Base-by-base conservation (phyloP, 768 basidiomycete species). In the Strobilomyces dryophilus region DNA sequence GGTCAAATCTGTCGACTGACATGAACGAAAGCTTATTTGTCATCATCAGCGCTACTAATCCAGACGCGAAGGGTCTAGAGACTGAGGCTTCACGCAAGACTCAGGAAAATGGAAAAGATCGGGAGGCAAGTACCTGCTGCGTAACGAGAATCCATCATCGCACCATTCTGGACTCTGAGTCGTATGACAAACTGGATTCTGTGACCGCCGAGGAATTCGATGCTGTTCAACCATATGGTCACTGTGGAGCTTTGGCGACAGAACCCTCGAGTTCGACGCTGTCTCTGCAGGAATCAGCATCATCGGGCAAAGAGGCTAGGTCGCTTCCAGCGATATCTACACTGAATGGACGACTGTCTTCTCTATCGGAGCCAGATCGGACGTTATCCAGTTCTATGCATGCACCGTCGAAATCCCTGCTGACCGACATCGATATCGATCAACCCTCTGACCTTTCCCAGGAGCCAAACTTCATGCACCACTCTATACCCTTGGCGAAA, bases 321-420 rank as follows among this genome's bases (percentile, higher is more conserved):
- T 12, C 32, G 31, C 39, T 43, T 21, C 20, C 26, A 8, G 41
- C 14, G 15, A 37, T 15, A 49, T 41, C 41, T 41, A 32, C 2
- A 7, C 29, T 15, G n/a, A 29, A 45, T 34, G 37, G 43, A 46
- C 6, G 17, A 26, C 31, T 24, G 12, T n/a, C n/a, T 39, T 18
- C 42, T 18, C 43, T 8, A 32, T 43, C 37, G 18, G 49, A 44
- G 24, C 40, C 31, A 2, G 51, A 54, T 34, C 57, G 58, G 6
- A 52, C 48, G 3, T 45, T 57, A 11, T 49, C 43, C 18, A 32
- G 45, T 1, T 65, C 63, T 10, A 59, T 62, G 1, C 58, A 62
- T 15, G 60, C 57, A 24, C 58, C 61, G 5, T n/a, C 44, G 15
- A 29, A 45, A 10, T n/a, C n/a, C 10, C 24, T 39, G 12, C 7